Percentiles rank a stretch among this genome's conserved stretches.
Conservation (phyloP, 208 protist species). For the Acanthamoeba comandoni region DNA sequence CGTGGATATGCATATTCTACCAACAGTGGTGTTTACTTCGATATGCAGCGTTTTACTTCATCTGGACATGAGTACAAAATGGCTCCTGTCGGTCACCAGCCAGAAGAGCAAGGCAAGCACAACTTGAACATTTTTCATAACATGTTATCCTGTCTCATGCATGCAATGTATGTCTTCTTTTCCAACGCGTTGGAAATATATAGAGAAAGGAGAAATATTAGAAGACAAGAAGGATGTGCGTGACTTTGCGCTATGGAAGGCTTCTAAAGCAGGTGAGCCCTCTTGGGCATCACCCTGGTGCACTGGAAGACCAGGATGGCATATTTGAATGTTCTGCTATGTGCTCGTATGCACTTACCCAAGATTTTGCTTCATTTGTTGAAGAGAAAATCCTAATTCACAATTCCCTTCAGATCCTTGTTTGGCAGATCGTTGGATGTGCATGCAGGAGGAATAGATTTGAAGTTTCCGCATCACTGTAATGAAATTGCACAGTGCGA, state of each 20-base stretch:
- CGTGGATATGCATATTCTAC: conserved; percentile 95
- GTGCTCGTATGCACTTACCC: conserved; percentile 85
- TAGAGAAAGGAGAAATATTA: no score
- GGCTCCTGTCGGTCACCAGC: no score
- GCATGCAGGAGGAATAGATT: conserved; percentile 97
- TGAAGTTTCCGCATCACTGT: conserved; percentile 99
- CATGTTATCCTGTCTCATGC: no score
- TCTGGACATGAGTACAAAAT: no score
- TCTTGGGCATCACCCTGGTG: conserved; percentile 92
- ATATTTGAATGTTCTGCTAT: conserved; percentile 99
- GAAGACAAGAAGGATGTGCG: conserved; percentile 91
- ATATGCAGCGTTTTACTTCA: conserved; percentile 93
- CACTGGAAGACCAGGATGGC: conserved; percentile 98
- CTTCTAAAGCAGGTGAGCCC: conserved; percentile 94
- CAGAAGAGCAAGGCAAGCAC: no score
- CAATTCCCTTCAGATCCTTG: conserved; percentile 76
- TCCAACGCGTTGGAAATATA: no score
- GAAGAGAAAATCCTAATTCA: not conserved
- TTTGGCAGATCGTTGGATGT: conserved; percentile 96
- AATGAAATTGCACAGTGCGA: conserved; percentile 98
- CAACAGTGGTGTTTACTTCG: conserved; percentile 96
- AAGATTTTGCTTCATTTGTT: not conserved
- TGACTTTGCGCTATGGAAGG: conserved; percentile 99
- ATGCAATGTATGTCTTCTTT: no score
- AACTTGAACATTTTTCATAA: no score